phyloP scores from a whole-genome alignment of 1,139 yeast genomes.

The Blastobotrys capitulatus region DNA sequence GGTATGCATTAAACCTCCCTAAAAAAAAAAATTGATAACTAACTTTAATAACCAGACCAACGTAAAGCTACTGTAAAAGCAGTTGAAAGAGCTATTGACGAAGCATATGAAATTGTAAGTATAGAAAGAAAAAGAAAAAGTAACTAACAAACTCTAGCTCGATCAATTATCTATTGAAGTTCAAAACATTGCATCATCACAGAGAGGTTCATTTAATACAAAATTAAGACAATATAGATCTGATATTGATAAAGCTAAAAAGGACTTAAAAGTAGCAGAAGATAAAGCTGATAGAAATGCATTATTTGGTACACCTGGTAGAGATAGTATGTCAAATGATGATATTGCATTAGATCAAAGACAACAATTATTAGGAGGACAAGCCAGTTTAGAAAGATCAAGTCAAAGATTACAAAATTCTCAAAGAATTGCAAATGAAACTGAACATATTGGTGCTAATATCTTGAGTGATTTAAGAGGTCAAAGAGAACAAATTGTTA shows the following conservation, averaged over 20 bases:
- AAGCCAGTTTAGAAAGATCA: conserved; percentile 76
- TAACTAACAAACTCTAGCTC: conserved; percentile 28
- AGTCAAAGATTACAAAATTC: conserved; percentile 81
- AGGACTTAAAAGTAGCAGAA: conserved; percentile 36
- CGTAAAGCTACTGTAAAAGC: conserved; percentile 36
- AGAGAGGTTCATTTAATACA: conserved; percentile 63
- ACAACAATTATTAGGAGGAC: conserved; percentile 70
- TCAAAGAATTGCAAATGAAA: conserved; percentile 85
- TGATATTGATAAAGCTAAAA: conserved; percentile 55
- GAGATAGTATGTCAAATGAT: conserved; percentile 27
- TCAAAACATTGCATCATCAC: conserved; percentile 68
- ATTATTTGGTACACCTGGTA: conserved; percentile 53
- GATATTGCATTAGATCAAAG: conserved; percentile 64
- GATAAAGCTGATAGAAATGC: conserved; percentile 60
- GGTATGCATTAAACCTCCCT: conserved; percentile 30
- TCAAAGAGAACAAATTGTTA: conserved; percentile 86
- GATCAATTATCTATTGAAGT: conserved; percentile 81
- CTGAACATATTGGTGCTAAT: conserved; percentile 87
- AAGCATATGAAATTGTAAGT: conserved; percentile 60
- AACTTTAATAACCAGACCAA: conserved; percentile 17
- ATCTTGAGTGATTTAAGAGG: conserved; percentile 84
- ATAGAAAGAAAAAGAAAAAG: background rate
- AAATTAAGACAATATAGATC: conserved; percentile 62
- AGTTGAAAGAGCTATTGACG: conserved; percentile 66
- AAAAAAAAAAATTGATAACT: background rate